phyloP scores from a whole-genome alignment of 1,139 yeast genomes.

The Candida albicans region DNA sequence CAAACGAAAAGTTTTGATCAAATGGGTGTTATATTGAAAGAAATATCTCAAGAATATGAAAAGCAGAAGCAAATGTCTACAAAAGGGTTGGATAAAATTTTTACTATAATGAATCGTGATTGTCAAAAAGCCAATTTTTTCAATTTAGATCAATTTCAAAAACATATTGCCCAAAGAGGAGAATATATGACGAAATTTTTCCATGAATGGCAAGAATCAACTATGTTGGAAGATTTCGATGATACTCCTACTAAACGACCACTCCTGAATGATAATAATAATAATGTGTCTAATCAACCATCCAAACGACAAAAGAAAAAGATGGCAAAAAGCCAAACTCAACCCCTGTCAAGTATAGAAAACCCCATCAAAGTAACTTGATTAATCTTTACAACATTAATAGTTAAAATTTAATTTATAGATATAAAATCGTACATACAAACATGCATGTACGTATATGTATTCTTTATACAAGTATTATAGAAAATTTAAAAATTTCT shows the following conservation, averaged over 20 bases:
- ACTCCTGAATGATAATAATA: conserved; percentile 3
- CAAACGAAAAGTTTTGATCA: conserved; percentile 58
- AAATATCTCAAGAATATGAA: conserved; percentile 29
- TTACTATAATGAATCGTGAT: conserved; percentile 31
- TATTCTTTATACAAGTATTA: background rate
- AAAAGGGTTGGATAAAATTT: conserved; percentile 17
- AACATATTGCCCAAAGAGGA: conserved; percentile 11
- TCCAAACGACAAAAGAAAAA: conserved; percentile 4
- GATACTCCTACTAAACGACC: conserved; percentile 12
- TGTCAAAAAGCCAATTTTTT: conserved; percentile 33
- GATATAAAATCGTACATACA: too few species aligned
- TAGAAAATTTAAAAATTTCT: background rate
- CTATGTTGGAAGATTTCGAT: conserved; percentile 12
- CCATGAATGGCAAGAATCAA: conserved; percentile 11
- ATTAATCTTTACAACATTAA: background rate
- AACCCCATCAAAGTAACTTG: background rate
- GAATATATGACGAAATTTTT: conserved; percentile 9
- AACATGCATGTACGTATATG: conserved; percentile 3
- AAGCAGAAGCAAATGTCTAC: background rate
- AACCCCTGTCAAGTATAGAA: background rate
- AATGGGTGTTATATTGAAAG: conserved; percentile 33
- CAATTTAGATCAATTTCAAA: conserved; percentile 21
- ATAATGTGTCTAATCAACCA: background rate
- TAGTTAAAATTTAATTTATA: background rate
- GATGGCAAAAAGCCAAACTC: conserved; percentile 1